A percentile compares a stretch with the other conserved stretches of the same genome.
These are phyloP conservation scores for Thermomucor indicae-seudaticae DNA, from an alignment of 371 early-diverging fungal genomes.

Conservation along the genomic window DNA sequence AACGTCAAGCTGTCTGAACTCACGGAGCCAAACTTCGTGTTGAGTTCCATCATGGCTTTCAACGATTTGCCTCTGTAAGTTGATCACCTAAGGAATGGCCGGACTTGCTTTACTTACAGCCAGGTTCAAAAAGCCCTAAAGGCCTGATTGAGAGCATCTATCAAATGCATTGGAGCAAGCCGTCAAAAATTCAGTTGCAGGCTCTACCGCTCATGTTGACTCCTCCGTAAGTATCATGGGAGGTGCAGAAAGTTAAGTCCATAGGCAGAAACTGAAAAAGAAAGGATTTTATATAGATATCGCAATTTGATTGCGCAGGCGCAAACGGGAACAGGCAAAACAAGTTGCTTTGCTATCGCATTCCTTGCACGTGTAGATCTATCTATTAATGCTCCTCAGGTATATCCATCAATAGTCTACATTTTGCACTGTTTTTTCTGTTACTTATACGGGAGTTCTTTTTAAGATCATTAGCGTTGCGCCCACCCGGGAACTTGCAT, in stretches of 20 bases:
- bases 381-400: conserved; percentile 46
- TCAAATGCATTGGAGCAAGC: conserved; percentile 88
- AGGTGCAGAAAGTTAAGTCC: too few species aligned
- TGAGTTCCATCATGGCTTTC: too few species aligned
- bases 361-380: conserved; percentile 78
- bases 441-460: neutral
- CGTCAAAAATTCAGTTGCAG: conserved; percentile 94
- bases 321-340: conserved; percentile 72
- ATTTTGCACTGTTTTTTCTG: neutral
- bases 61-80: too few species aligned
- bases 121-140: too few species aligned
- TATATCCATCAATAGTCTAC: neutral
- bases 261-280: neutral
- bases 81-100: too few species aligned
- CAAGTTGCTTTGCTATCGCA: conserved; percentile 93
- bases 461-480: conserved; percentile 83
- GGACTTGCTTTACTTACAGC: too few species aligned
- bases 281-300: conserved; percentile 12
- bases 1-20: too few species aligned
- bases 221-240: conserved; percentile 66
- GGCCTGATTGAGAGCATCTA: conserved; percentile 92
- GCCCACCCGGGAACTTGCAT: conserved; percentile 96
- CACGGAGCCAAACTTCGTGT: too few species aligned
- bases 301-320: conserved; percentile 47
- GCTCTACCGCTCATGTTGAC: conserved; percentile 86